Base-by-base conservation (phyloP, 1,284 basidiomycete genomes). In the Austroboletus novae-zelandiae region DNA sequence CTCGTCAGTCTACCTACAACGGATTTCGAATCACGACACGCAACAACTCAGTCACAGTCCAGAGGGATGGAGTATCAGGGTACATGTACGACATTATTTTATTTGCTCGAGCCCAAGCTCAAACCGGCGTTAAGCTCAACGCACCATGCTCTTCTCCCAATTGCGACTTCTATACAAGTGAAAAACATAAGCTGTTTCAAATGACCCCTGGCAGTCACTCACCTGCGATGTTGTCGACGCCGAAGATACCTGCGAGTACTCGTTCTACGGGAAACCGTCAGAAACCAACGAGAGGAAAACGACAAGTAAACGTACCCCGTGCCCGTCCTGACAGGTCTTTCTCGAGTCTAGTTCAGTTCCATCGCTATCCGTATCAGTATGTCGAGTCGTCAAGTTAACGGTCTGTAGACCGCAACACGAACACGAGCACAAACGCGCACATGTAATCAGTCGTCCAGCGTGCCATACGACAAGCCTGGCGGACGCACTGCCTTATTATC, bases 211-310 rank as follows among this genome's bases (percentile, higher is more conserved):
- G 20, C 20, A 23, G 20, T 23, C 20, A 5, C 50, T 10, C 27
- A 61, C 61, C 45, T 61, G 62, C 13, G 61, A 66, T 30, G 54
- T 55, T 1, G 60, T 51, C 9, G 58, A 66, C 4, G 29, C 47
- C 1, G 53, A 17, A 0, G 58, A 66, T 5, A 63, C 43, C 7
- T 65, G 50, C 5, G 48, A 15, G 35, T 61, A 65, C 15, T 45
- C 43, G 30, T 42, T 47, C 61, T 66, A 18, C 9, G 17, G 15
- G 11, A 7, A n/a, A 34, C 3, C 2, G 13, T 2, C 8, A 29
- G 40, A 15, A 34, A 3, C 15, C 2, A 41, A n/a, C 13, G 0
- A 17, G 25, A n/a, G 10, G 10, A 32, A 0, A 6, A 40, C 2
- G 11, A 7, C 9, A 31, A 35, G 14, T 4, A 47, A 17, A 48